Evolutionary conservation across 805 yeast genomes (phyloP).

Genomic region (Lipomyces spencermartinsiae): DNA sequence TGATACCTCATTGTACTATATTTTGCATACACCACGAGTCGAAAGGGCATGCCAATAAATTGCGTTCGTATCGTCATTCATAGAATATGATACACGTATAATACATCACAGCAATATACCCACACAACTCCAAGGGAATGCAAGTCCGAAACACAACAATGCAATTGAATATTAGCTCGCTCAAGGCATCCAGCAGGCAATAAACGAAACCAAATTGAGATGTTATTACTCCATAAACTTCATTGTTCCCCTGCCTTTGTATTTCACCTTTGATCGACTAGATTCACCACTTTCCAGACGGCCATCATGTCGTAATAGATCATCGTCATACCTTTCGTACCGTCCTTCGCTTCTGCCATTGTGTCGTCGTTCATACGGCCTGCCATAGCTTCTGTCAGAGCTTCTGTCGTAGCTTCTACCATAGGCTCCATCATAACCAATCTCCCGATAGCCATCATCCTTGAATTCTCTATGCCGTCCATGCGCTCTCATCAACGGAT

Average conservation of each 20-base stretch:
- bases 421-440: background rate
- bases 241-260: background rate
- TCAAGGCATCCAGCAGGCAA: background rate
- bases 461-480: background rate
- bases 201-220: background rate
- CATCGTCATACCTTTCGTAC: background rate
- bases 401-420: background rate
- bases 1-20: background rate
- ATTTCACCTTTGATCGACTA: background rate
- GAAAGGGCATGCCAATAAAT: background rate
- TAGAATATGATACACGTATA: background rate
- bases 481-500: background rate
- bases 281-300: background rate
- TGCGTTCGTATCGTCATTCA: background rate
- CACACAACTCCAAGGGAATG: slow-evolving; percentile 5
- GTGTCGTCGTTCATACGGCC: background rate
- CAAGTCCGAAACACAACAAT: slow-evolving; percentile 2
- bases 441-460: background rate
- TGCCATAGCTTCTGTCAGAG: background rate
- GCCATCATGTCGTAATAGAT: background rate
- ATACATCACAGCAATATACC: background rate
- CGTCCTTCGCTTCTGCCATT: background rate
- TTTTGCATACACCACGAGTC: background rate
- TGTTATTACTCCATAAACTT: background rate
- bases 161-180: background rate